Conservation (phyloP, 805 yeast genomes). For the Ogataea henricii region DNA sequence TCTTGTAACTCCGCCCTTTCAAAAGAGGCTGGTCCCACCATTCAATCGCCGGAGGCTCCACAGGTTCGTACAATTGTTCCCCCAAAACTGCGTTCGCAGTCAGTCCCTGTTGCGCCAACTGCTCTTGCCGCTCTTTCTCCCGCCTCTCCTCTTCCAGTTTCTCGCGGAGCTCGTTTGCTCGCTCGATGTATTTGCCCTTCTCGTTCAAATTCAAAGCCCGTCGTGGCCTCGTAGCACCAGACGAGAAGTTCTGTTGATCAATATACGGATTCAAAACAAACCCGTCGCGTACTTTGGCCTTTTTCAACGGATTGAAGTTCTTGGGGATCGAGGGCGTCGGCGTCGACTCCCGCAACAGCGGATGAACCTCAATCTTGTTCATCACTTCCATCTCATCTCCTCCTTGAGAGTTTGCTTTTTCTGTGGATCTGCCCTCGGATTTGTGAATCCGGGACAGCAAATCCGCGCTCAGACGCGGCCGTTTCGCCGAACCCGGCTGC, state of each 20-base stretch:
- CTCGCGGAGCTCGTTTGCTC: constrained; percentile 54
- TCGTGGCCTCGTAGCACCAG: constrained; percentile 22
- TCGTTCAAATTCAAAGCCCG: constrained; percentile 54
- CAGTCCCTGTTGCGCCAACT: constrained; percentile 41
- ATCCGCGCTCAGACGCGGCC: constrained; percentile 6
- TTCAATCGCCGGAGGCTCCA: constrained; percentile 65
- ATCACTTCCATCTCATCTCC: constrained; percentile 15
- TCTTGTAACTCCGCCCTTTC: constrained; percentile 37
- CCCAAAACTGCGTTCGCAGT: constrained; percentile 54
- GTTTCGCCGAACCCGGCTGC: not conserved
- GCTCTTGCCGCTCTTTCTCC: constrained; percentile 34
- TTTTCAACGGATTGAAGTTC: constrained; percentile 26
- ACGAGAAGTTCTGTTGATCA: constrained; percentile 30
- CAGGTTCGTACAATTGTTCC: constrained; percentile 54
- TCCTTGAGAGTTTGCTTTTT: not conserved
- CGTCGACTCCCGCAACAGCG: constrained; percentile 24
- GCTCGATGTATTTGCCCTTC: constrained; percentile 62
- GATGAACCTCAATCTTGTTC: constrained; percentile 33
- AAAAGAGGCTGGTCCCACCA: constrained; percentile 87
- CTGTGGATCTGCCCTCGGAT: not conserved
- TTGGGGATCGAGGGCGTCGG: constrained; percentile 20
- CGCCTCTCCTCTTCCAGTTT: constrained; percentile 37
- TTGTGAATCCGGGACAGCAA: constrained; percentile 9
- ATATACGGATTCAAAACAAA: constrained; percentile 37
- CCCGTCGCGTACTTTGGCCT: constrained; percentile 27